These are phyloP conservation scores for Cercophora sp. DNA, from an alignment of 495 filamentous ascomycete genomes.

Conservation along the genomic window DNA sequence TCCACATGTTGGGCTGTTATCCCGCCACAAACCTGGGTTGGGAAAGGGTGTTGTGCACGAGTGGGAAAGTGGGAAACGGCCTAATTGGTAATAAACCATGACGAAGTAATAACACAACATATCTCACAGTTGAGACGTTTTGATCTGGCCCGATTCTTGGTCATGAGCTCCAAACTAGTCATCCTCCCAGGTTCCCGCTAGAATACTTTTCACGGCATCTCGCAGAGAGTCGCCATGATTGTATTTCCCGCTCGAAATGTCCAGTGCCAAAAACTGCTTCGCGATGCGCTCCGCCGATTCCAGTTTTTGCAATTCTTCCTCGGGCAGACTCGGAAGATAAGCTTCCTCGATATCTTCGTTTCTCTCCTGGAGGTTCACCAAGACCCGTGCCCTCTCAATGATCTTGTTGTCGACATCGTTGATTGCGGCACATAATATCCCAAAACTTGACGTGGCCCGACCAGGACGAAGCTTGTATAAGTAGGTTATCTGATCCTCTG, in stretches of 20 bases:
- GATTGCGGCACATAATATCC: conserved; percentile 76
- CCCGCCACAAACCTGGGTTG: no score
- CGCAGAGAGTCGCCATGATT: background rate
- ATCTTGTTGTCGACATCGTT: conserved; percentile 74
- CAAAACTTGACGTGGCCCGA: conserved; percentile 76
- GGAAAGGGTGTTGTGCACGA: no score
- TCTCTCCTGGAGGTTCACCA: conserved; percentile 63
- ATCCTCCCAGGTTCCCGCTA: no score
- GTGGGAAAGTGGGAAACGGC: no score
- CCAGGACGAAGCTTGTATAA: conserved; percentile 72
- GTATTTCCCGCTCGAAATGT: background rate
- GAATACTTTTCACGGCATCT: conserved; percentile 11
- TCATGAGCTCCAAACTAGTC: no score
- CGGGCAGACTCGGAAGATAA: conserved; percentile 3
- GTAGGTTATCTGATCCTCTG: conserved; percentile 78
- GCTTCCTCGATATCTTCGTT: conserved; percentile 41
- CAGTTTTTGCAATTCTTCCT: conserved; percentile 15
- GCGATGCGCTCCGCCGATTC: conserved; percentile 15
- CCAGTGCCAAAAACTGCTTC: conserved; percentile 19
- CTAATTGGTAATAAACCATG: no score
- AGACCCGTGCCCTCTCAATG: conserved; percentile 69
- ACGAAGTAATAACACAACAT: no score
- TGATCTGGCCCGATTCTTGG: no score
- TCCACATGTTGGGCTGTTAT: no score
- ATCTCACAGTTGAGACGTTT: no score